phyloP scores from a whole-genome alignment of 169 alveolate species.

The Plasmodium yoelii region DNA sequence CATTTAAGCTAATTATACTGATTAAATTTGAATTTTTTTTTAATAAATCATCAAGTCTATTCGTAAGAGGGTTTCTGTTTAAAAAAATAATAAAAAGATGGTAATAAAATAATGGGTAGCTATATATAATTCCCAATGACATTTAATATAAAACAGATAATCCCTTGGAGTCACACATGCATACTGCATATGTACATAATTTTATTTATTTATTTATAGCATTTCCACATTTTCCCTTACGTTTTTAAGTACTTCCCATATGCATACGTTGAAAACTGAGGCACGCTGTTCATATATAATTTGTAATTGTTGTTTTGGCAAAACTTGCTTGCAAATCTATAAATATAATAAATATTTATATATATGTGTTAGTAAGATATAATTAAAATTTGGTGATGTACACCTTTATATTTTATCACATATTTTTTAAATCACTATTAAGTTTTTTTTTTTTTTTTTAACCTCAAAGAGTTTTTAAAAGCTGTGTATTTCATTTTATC shows the following conservation, averaged over 20 bases:
- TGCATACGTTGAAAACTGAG: conserved; percentile 70
- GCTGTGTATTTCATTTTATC: conserved; percentile 69
- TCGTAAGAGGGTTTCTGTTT: conserved; percentile 66
- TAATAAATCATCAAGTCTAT: conserved; percentile 66
- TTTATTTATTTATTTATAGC: not conserved
- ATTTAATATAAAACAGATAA: not conserved
- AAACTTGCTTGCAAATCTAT: conserved; percentile 60
- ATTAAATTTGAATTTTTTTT: conserved; percentile 56
- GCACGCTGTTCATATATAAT: conserved; percentile 73
- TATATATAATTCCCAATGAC: not conserved
- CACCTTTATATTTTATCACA: too few species aligned
- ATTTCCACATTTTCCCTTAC: conserved; percentile 11
- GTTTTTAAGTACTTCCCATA: conserved; percentile 72
- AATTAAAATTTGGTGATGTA: too few species aligned
- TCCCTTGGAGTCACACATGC: too few species aligned
- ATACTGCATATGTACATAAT: too few species aligned
- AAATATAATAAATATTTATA: not conserved
- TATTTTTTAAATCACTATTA: not conserved
- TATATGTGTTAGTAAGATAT: not conserved
- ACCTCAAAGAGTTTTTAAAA: conserved; percentile 73
- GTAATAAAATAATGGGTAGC: not conserved
- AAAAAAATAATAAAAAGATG: not conserved
- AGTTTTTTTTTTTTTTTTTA: not conserved
- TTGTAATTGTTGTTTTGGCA: conserved; percentile 46
- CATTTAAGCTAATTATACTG: conserved; percentile 66